These are phyloP conservation scores for Ploettnerulaceae sp. DNA, from an alignment of 2,329 filamentous ascomycete genomes.

Conservation along the genomic window DNA sequence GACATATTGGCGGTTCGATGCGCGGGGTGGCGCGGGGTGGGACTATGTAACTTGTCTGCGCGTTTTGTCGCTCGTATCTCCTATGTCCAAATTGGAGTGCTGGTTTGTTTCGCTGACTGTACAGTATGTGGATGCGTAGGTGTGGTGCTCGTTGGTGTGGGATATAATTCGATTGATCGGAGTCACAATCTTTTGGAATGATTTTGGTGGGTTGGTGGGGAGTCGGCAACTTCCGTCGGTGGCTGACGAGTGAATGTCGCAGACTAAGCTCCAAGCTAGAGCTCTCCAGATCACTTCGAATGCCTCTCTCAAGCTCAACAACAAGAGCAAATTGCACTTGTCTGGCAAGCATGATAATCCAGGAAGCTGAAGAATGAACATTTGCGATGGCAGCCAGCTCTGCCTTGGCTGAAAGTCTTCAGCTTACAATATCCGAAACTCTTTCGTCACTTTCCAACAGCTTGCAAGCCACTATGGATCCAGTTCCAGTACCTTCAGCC, in stretches of 20 bases:
- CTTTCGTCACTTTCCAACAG: slow-evolving; percentile 22
- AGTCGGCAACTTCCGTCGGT: slow-evolving; percentile 4
- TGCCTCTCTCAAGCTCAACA: neutral
- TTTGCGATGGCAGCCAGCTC: slow-evolving; percentile 16
- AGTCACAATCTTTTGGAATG: slow-evolving; percentile 17
- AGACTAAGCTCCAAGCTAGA: neutral
- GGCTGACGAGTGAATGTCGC: neutral
- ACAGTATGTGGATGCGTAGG: neutral
- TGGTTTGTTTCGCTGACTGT: neutral
- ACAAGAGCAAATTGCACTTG: neutral
- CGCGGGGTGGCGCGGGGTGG: slow-evolving; percentile 10
- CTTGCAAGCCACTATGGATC: slow-evolving; percentile 22
- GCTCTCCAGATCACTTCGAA: neutral
- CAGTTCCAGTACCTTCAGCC: slow-evolving; percentile 19
- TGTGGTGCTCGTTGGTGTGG: neutral
- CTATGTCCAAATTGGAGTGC: neutral
- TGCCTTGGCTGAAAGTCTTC: slow-evolving; percentile 9
- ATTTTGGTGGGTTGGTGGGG: slow-evolving; percentile 16
- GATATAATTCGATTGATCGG: slow-evolving; percentile 1
- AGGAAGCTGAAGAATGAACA: slow-evolving; percentile 13
- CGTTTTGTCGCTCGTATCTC: slow-evolving; percentile 18
- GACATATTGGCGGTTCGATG: slow-evolving; percentile 61
- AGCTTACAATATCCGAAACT: slow-evolving; percentile 18
- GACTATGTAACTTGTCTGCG: slow-evolving; percentile 11
- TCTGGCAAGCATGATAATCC: slow-evolving; percentile 13